Evolutionary conservation across 306 rosid genomes (phyloP).

Genomic region (Rosa rugosa): DNA sequence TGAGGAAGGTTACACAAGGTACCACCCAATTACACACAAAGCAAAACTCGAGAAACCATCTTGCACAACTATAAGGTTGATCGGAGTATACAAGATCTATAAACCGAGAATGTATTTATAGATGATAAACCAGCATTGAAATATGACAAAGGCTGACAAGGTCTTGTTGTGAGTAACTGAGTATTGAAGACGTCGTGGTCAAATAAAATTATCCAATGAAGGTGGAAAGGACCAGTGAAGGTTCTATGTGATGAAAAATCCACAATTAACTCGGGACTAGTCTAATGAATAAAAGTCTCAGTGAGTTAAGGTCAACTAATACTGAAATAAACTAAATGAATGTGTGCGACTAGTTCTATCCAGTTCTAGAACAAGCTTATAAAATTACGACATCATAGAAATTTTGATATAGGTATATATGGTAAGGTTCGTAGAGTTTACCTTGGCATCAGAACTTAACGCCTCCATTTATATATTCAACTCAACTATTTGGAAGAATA

Average conservation of each 20-base stretch:
- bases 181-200: not conserved
- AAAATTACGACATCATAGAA: not conserved
- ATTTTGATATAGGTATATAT: not conserved
- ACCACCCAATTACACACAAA: no score
- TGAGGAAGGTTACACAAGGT: no score
- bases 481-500: no score
- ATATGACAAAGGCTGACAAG: not conserved
- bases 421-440: not conserved
- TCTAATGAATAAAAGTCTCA: not conserved
- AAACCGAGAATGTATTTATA: not conserved
- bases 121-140: not conserved
- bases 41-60: conserved; percentile 13
- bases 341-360: not conserved
- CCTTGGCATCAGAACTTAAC: not conserved
- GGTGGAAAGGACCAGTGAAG: not conserved
- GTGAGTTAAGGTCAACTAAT: not conserved
- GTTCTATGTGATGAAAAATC: not conserved
- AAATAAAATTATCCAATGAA: not conserved
- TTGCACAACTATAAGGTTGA: not conserved
- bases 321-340: not conserved
- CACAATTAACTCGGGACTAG: not conserved
- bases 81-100: no score
- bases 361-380: not conserved
- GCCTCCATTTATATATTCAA: not conserved
- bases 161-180: no score